Percentiles rank a stretch among this genome's conserved stretches.
These are phyloP conservation scores for Tribonema minus DNA, from an alignment of 108 stramenopile genomes.

Conservation along the genomic window DNA sequence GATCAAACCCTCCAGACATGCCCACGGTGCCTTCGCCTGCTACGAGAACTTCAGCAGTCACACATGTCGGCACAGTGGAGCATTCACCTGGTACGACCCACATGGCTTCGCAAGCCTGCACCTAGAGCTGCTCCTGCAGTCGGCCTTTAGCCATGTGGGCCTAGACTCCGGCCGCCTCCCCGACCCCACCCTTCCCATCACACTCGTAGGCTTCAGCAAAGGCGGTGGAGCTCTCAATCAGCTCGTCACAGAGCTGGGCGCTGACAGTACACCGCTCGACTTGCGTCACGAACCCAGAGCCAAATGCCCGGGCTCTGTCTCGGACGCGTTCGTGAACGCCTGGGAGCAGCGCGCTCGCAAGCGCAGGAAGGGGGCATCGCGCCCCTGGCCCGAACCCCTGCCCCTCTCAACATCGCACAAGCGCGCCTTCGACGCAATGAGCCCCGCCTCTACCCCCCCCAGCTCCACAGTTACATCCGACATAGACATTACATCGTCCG, in stretches of 20 bases:
- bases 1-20: neutral
- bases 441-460: no score
- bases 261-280: no score
- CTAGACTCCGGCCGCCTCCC: neutral
- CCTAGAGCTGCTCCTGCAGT: conserved; percentile 4
- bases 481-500: no score
- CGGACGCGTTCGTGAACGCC: neutral
- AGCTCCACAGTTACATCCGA: no score
- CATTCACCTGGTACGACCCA: neutral
- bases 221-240: conserved; percentile 16
- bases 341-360: neutral
- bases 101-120: neutral
- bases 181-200: conserved; percentile 3
- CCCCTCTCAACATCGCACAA: no score
- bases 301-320: no score
- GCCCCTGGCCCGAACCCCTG: no score
- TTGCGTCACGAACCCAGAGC: no score
- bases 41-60: conserved; percentile 7
- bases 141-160: neutral
- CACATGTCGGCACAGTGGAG: conserved; percentile 3
- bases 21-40: neutral
- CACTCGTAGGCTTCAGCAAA: conserved; percentile 31
- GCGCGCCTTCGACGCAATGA: neutral
- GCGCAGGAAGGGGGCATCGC: conserved; percentile 1
- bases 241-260: conserved; percentile 26